These are phyloP conservation scores for Huntiella omanensis DNA, from an alignment of 2,329 filamentous ascomycete genomes.

Conservation along the genomic window DNA sequence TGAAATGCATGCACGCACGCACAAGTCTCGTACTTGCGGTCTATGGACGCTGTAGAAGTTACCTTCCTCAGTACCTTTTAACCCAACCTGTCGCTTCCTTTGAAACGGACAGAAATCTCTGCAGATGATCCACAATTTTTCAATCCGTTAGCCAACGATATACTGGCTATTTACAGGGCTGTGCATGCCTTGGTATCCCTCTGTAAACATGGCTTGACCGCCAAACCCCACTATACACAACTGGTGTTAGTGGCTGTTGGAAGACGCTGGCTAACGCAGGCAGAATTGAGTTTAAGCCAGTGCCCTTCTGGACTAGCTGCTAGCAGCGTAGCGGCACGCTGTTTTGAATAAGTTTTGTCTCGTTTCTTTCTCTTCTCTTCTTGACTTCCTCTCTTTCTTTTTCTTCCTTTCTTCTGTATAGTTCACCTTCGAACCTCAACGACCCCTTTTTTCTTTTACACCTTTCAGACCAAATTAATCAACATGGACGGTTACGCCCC, in stretches of 20 bases:
- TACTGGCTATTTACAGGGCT: background rate
- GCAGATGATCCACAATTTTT: slow-evolving; percentile 9
- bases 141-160: background rate
- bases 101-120: slow-evolving; percentile 8
- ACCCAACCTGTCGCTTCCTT: no score
- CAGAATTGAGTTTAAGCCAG: background rate
- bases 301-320: slow-evolving; percentile 5
- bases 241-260: background rate
- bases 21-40: no score
- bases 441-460: slow-evolving; percentile 3
- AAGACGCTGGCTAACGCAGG: background rate
- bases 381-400: slow-evolving; percentile 6
- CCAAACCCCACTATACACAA: background rate
- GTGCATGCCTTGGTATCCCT: background rate
- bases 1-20: no score
- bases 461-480: slow-evolving; percentile 4
- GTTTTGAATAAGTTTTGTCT: slow-evolving; percentile 7
- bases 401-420: slow-evolving; percentile 2
- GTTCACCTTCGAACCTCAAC: slow-evolving; percentile 1
- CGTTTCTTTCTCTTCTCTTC: slow-evolving; percentile 1
- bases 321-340: slow-evolving; percentile 1
- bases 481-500: slow-evolving; percentile 25
- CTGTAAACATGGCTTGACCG: background rate
- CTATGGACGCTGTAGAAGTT: no score
- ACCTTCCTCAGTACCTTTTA: no score